phyloP scores from a whole-genome alignment of 305 asterid genomes.

The Solanum aculeatissimum region DNA sequence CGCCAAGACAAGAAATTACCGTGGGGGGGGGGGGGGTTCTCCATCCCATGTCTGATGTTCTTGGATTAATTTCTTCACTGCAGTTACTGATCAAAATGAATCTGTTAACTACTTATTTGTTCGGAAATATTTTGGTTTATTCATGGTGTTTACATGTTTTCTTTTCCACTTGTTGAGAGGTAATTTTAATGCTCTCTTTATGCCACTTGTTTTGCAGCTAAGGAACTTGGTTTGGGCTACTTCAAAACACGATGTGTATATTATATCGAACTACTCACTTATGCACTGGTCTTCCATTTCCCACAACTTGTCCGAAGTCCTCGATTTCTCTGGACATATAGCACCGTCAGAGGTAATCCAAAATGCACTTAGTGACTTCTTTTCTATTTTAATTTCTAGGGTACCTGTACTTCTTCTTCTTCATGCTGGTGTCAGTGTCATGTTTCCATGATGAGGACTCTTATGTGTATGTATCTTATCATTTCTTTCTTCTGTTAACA shows the following conservation, averaged over 20 bases:
- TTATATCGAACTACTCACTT: conserved; percentile 53
- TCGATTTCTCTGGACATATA: conserved; percentile 59
- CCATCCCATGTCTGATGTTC: background rate
- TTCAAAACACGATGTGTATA: conserved; percentile 74
- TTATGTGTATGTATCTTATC: background rate
- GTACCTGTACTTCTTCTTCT: background rate
- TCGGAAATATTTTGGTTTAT: background rate
- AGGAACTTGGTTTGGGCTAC: conserved; percentile 85
- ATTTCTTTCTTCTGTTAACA: background rate
- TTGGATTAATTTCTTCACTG: background rate
- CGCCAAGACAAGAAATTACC: background rate
- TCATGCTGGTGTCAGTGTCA: background rate
- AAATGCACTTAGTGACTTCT: background rate
- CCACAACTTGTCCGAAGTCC: conserved; percentile 54
- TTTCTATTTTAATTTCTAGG: background rate
- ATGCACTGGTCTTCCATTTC: conserved; percentile 72
- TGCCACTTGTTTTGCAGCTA: conserved; percentile 38
- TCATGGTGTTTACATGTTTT: background rate
- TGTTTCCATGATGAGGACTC: background rate
- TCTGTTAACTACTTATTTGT: background rate
- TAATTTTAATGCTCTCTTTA: background rate
- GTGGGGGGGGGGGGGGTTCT: background rate
- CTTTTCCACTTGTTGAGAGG: background rate
- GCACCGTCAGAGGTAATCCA: conserved; percentile 58
- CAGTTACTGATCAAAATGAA: background rate